Conservation (phyloP, 1,284 basidiomycete genomes). For the Trichosporon asahii region DNA sequence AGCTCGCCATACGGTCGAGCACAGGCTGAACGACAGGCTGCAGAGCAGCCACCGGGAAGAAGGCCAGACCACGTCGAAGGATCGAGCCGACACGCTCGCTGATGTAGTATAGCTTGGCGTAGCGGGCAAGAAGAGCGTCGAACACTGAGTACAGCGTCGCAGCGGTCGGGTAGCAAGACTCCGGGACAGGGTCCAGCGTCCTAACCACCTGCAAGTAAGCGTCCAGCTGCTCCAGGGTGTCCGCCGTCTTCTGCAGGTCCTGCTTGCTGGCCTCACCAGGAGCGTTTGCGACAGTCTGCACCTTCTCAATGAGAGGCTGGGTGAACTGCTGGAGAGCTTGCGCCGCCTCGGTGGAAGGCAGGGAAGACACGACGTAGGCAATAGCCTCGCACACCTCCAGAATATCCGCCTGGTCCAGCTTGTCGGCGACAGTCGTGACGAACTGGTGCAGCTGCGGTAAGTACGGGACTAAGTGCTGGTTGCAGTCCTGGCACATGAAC, state of each 20-base stretch:
- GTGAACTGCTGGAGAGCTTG: constrained; percentile 80
- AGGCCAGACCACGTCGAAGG: constrained; percentile 73
- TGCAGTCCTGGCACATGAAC: constrained; percentile 96
- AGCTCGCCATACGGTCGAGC: constrained; percentile 68
- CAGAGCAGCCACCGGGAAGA: constrained; percentile 68
- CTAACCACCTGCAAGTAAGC: constrained; percentile 76
- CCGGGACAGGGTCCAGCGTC: constrained; percentile 74
- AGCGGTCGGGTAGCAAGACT: constrained; percentile 72
- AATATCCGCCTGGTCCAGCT: constrained; percentile 80
- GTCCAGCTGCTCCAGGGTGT: constrained; percentile 84
- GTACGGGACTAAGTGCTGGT: constrained; percentile 86
- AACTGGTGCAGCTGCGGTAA: constrained; percentile 89
- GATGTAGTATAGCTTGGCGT: constrained; percentile 72
- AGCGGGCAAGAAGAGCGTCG: constrained; percentile 73
- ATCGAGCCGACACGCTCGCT: constrained; percentile 85
- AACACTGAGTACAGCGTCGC: constrained; percentile 79
- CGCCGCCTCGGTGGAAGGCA: constrained; percentile 77
- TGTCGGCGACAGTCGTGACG: constrained; percentile 68
- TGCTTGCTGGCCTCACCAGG: constrained; percentile 57
- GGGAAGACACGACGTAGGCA: constrained; percentile 86
- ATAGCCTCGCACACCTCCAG: constrained; percentile 93
- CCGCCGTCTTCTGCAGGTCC: constrained; percentile 65
- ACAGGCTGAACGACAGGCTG: constrained; percentile 68
- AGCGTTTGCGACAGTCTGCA: constrained; percentile 48
- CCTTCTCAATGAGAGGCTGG: constrained; percentile 56